Evolutionary conservation across 306 rosid species (phyloP), one percentile per base, ranked within the genome.

Genomic region (Casuarina cunninghamiana): DNA sequence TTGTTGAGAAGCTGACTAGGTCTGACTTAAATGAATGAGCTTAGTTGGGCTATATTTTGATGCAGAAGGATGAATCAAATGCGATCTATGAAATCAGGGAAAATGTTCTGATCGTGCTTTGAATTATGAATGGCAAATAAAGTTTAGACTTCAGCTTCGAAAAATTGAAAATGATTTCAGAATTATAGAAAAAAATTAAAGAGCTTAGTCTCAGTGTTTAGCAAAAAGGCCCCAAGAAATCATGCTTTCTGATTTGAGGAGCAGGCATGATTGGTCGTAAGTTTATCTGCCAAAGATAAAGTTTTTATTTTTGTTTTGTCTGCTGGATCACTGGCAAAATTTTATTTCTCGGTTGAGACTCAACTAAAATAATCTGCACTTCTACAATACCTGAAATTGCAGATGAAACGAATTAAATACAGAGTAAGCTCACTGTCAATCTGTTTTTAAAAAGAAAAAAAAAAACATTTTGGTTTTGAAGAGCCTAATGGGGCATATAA

Each of bases 31-130:
- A 55, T 42, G 16, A 17, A 62, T 37, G 32, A 73, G 74, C 13
- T 44, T 32, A 72, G 72, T 16, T 48, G 26, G 49, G 38, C 74
- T 60, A 51, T 77, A 26, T 19, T 65, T 39, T 48, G 66, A 66
- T 82, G 66, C 55, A 74, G 73, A 61, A 42, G n/a, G 72, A 46
- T 53, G 46, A 77, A 74, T 83, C 77, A 41, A 32, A 9, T 32
- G 38, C 50, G 41, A 69, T n/a, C 70, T 49, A 16, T 39, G 16
- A 66, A 39, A 66, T 39, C 26, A 3, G 13, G 39, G 39, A 58
- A 26, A 58, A 26, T 58, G 10, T 58, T 5, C 11, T 9, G 26
- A 58, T 67, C n/a, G 4, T 67, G 35, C 21, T 61, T 41, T 6
- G 46, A 16, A 16, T 42, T 42, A 41, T 67, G 9, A 67, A 35